A percentile compares a stretch with the other conserved stretches of the same genome.
Evolutionary conservation across 306 rosid species (phyloP).

Genomic region (Begonia masoniana): DNA sequence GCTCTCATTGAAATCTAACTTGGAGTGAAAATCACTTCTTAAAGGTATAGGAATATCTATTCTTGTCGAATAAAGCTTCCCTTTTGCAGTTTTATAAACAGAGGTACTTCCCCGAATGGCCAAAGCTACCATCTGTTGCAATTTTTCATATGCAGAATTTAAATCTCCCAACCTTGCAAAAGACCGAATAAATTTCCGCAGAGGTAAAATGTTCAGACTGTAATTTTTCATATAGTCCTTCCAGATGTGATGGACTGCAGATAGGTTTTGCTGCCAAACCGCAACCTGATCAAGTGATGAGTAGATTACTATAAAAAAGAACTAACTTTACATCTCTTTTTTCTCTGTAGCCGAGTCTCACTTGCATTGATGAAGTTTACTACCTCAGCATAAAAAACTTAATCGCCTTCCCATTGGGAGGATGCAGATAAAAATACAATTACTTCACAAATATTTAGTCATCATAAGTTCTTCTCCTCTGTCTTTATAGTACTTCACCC

Average conservation of each 20-base stretch:
- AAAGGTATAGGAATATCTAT: conserved; percentile 67
- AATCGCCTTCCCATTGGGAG: too few relatives aligned
- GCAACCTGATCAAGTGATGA: conserved; percentile 57
- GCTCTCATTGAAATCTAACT: conserved; percentile 23
- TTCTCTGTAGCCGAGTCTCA: not conserved
- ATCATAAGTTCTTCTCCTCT: not conserved
- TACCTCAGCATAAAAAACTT: too few relatives aligned
- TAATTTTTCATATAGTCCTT: conserved; percentile 42
- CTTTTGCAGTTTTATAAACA: conserved; percentile 16
- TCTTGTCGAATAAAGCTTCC: conserved; percentile 36
- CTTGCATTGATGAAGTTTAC: too few relatives aligned
- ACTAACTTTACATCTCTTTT: not conserved
- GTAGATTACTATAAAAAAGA: conserved; percentile 1
- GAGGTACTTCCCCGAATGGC: conserved; percentile 23
- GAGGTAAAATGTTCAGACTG: conserved; percentile 31
- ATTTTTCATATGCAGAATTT: conserved; percentile 27
- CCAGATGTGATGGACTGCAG: conserved; percentile 63
- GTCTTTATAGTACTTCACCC: too few relatives aligned
- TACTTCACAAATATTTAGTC: not conserved
- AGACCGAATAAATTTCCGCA: conserved; percentile 46
- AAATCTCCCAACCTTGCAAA: conserved; percentile 36
- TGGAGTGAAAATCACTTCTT: conserved; percentile 20
- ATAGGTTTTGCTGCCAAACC: conserved; percentile 58
- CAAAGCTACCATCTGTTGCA: conserved; percentile 60
- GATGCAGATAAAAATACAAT: not conserved